Percentiles rank a stretch among this genome's conserved stretches.
These are phyloP conservation scores for Phytophthora palmivora DNA, from an alignment of 352 stramenopile species.

Conservation along the genomic window DNA sequence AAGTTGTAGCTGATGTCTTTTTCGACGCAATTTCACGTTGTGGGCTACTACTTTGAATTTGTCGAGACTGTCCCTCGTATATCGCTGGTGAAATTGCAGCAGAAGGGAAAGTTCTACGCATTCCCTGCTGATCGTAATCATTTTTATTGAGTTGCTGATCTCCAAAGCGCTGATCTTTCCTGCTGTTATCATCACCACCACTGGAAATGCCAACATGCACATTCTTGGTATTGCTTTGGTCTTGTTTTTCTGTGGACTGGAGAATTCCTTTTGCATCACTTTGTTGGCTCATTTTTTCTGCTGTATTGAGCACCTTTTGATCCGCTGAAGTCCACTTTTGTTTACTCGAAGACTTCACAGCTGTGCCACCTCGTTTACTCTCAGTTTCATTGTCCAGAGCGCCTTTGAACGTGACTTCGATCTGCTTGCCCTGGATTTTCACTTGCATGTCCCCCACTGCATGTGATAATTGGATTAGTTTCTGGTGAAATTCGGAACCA, in stretches of 20 bases:
- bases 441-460: conserved; percentile 37
- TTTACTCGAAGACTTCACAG: neutral
- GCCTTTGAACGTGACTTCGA: conserved; percentile 34
- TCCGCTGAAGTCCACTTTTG: conserved; percentile 2
- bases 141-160: neutral
- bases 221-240: neutral
- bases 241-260: neutral
- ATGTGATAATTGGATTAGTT: conserved; percentile 21
- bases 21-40: too few relatives aligned
- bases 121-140: neutral
- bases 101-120: neutral
- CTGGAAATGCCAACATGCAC: neutral
- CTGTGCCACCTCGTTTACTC: neutral
- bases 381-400: conserved; percentile 7
- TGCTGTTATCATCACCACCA: neutral
- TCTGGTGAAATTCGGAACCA: conserved; percentile 14
- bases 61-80: neutral
- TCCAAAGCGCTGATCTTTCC: neutral
- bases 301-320: conserved; percentile 14
- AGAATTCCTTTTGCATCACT: neutral
- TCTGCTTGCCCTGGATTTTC: conserved; percentile 31
- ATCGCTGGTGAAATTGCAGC: neutral
- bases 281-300: neutral
- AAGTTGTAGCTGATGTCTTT: neutral
- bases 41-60: neutral